Evolutionary conservation across 2,329 filamentous ascomycete species (phyloP), one percentile per base, ranked within the genome.

Genomic region (Clonostachys solani): DNA sequence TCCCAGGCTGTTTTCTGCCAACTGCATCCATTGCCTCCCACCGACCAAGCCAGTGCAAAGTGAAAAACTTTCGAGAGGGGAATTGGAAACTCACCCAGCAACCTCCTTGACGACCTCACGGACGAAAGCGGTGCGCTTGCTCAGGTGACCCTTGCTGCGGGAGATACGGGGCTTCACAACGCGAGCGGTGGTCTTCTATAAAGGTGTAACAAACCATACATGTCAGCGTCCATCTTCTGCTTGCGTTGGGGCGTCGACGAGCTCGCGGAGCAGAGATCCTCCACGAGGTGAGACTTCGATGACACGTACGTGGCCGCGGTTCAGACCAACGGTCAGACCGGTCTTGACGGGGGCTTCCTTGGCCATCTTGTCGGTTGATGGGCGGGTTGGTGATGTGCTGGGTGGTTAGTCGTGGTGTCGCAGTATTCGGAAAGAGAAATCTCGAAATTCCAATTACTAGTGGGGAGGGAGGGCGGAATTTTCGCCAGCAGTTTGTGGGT

Each of bases 61-160:
- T 29, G 23, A 29, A 29, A 29, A 29, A 9, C 23, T 29, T 29
- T 29, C 23, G 29, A 16, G n/a, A n/a, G 23, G 23, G 35, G 16
- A 7, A 40, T 16, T n/a, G 23, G 35, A 12, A 55, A 81, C 86
- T 67, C 84, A 91, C 87, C 88, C 94, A 74, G 92, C 86, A 73
- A 97, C 94, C 81, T 99, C 94, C 83, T 95, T 95, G 74, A 96
- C 90, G 71, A 99, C 87, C 69, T 96, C 92, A 64, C 94, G 84
- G 63, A 97, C 92, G 78, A 99, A 97, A 64, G 88, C 85, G 63
- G 94, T 97, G 68, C 92, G 86, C 86, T 95, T 96, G 80, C 89
- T 95, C 68, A 95, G 80, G 77, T 94, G 89, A 63, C 94, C 94
- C 84, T 96, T 97, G 79, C 85, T 92, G 63, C 86, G 80, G 67